Evolutionary conservation across 345 rosid species (phyloP).

Genomic region (Gynandropsis gynandra): DNA sequence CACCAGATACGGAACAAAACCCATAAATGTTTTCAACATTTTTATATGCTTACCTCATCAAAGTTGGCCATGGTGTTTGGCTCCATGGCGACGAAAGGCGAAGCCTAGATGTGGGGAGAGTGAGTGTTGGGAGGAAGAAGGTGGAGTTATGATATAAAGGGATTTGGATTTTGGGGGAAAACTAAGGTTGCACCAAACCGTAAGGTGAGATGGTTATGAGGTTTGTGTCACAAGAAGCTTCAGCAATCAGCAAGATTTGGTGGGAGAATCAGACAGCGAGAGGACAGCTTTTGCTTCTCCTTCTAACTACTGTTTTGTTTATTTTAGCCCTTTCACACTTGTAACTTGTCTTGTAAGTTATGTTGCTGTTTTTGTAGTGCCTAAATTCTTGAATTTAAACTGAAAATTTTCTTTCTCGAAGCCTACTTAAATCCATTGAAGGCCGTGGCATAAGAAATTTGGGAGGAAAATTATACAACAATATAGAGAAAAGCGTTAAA

Average conservation of each 20-base stretch:
- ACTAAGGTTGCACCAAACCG: slow-evolving; percentile 56
- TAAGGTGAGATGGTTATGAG: slow-evolving; percentile 50
- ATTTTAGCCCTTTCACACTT: too few relatives aligned
- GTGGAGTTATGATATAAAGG: slow-evolving; percentile 15
- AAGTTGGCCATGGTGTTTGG: slow-evolving; percentile 54
- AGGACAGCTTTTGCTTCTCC: too few relatives aligned
- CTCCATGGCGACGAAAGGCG: slow-evolving; percentile 29
- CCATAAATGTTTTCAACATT: slow-evolving; percentile 16
- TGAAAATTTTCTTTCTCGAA: too few relatives aligned
- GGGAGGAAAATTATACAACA: too few relatives aligned
- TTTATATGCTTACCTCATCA: slow-evolving; percentile 31
- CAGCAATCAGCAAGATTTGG: slow-evolving; percentile 33
- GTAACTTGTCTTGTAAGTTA: too few relatives aligned
- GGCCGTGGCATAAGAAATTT: too few relatives aligned
- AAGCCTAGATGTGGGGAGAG: slow-evolving; percentile 20
- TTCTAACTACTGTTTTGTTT: too few relatives aligned
- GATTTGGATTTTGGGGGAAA: slow-evolving; percentile 8
- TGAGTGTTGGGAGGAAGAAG: slow-evolving; percentile 4
- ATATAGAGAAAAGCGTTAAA: too few relatives aligned
- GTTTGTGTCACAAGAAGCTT: slow-evolving; percentile 36
- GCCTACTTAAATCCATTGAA: too few relatives aligned
- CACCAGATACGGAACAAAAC: slow-evolving; percentile 7
- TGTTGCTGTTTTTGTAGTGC: too few relatives aligned
- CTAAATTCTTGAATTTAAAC: too few relatives aligned
- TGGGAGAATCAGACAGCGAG: slow-evolving; percentile 25